These are phyloP conservation scores for Crepidotus variabilis DNA, from an alignment of 768 basidiomycete species.

Conservation along the genomic window DNA sequence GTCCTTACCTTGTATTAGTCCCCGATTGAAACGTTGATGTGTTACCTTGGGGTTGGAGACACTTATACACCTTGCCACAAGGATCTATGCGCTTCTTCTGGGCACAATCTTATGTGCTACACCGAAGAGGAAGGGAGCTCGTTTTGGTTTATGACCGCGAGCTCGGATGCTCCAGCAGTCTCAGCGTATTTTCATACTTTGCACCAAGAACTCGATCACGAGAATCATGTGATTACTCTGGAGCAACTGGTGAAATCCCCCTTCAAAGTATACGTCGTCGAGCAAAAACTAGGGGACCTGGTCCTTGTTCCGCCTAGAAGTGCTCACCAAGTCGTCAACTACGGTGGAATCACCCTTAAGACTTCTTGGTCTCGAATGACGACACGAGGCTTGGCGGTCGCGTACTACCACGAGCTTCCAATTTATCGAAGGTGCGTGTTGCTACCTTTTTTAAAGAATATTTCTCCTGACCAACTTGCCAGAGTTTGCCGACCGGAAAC, in stretches of 20 bases:
- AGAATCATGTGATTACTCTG: slow-evolving; percentile 60
- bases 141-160: slow-evolving; percentile 84
- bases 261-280: slow-evolving; percentile 64
- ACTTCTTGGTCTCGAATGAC: slow-evolving; percentile 89
- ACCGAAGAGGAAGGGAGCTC: slow-evolving; percentile 69
- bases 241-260: slow-evolving; percentile 62
- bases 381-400: slow-evolving; percentile 49
- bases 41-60: slow-evolving; percentile 77
- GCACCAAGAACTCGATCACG: slow-evolving; percentile 65
- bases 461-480: not conserved
- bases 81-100: slow-evolving; percentile 79
- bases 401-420: slow-evolving; percentile 71
- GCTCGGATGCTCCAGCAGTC: slow-evolving; percentile 50
- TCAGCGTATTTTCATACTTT: slow-evolving; percentile 57
- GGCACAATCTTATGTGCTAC: slow-evolving; percentile 86
- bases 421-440: slow-evolving; percentile 67
- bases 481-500: slow-evolving; percentile 82
- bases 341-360: slow-evolving; percentile 78
- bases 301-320: slow-evolving; percentile 79
- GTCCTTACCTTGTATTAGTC: slow-evolving; percentile 31
- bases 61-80: slow-evolving; percentile 86
- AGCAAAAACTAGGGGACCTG: slow-evolving; percentile 75
- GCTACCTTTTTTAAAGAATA: not conserved
- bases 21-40: slow-evolving; percentile 77
- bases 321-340: slow-evolving; percentile 82